Evolutionary conservation across 805 yeast genomes (phyloP), one percentile per base, ranked within the genome.

Genomic region (Yamadazyma olivae): DNA sequence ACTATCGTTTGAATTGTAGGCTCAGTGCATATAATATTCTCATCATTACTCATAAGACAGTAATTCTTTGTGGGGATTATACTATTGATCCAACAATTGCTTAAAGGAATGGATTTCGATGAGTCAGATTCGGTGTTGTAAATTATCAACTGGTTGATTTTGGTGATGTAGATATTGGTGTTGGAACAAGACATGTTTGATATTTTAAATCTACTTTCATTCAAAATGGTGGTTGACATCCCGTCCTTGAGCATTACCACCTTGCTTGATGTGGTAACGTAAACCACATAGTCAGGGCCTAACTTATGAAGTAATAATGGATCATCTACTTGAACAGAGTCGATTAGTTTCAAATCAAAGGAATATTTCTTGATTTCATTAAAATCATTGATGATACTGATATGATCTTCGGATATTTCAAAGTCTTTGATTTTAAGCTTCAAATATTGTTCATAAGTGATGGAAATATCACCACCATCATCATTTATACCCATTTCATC

Each of bases 401-500:
- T 5, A 6, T 12, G 12, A 17, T 27, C 33, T 9, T 28, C 26
- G 5, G 27, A 18, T 33, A 66, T 58, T 17, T 47, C 46, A 32
- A 67, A 67, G 28, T 42, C 44, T 24, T 51, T 51, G 15, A 65
- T 46, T 25, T 50, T 55, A 10, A 66, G 41, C 10, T 50, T 39
- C 31, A 36, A 32, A 32, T 27, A 53, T 27, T 59, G 57, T 2
- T 43, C 35, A 3, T 50, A 44, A 9, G 47, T 46, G 5, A 57
- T 42, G 6, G 40, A 20, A 12, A 58, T 43, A 3, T 42, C 45
- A 2, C 43, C 31, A 4, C 36, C 45, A n/a, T 40, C 39, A 5
- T 43, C 36, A 15, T 59, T 36, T 12, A 24, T 4, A 3, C 41
- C 39, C 31, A 57, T 44, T 19, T 57, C 58, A 17, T 40, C 35